These are phyloP conservation scores for Pharus latifolius DNA, from an alignment of 176 grass and related monocot species.

Conservation along the genomic window DNA sequence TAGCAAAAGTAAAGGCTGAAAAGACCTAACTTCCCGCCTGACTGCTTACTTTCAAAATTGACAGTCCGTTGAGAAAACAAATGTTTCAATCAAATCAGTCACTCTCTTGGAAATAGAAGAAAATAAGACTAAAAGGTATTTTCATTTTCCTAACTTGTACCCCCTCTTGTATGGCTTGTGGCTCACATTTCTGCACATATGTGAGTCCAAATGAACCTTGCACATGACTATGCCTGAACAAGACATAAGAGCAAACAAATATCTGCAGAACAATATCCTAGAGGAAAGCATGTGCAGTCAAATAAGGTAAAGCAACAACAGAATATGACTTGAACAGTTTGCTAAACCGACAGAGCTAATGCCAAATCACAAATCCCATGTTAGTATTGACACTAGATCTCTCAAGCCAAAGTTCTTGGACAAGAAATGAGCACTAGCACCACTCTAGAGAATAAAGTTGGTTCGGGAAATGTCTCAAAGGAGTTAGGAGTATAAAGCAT, in stretches of 20 bases:
- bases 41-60: neutral
- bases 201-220: neutral
- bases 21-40: too few relatives aligned
- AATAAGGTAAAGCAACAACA: conserved; percentile 7
- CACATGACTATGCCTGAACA: neutral
- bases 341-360: neutral
- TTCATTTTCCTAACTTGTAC: neutral
- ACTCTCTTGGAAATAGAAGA: neutral
- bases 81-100: neutral
- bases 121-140: neutral
- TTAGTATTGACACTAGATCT: neutral
- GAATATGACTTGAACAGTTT: neutral
- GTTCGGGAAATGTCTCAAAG: too few relatives aligned
- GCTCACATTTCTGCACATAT: neutral
- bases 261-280: neutral
- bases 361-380: neutral
- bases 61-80: neutral
- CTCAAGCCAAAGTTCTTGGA: neutral
- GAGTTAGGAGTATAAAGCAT: neutral
- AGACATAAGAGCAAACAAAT: neutral
- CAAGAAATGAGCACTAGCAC: neutral
- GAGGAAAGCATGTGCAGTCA: neutral
- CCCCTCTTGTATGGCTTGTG: neutral
- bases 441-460: neutral
- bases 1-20: too few relatives aligned